Evolutionary conservation across 139 green algal genomes (phyloP), one percentile per base, ranked within the genome.

Genomic region (Chlamydomonas applanata): DNA sequence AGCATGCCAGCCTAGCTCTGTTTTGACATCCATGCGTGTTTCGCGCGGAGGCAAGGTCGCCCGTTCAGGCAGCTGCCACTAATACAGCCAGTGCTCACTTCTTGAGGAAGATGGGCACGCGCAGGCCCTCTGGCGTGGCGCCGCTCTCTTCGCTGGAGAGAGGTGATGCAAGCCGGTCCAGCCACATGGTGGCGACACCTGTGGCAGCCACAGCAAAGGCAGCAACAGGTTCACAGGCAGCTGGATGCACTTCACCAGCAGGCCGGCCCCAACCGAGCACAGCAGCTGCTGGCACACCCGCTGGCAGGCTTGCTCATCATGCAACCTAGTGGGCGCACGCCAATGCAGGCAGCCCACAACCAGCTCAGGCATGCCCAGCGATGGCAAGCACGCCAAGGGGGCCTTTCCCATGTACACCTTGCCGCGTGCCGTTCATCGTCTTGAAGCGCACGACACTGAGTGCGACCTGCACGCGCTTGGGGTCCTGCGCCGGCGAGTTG

Each of bases 141-240:
- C 34, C 52, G 27, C n/a, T 34, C 14, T 79, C 74, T 1, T 44
- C 27, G 3, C 13, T 30, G 4, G 65, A 62, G 27, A 57, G 68
- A 34, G 83, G 76, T 46, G 49, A 22, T 2, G 53, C 57, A 52
- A 90, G 59, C 14, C 79, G 68, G 30, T 95, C 83, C 63, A 98
- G 79, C 91, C 91, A 97, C 61, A 57, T 86, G 29, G 89, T 95
- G 1, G 94, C 94, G 32, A 98, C 93, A 3, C 93, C 93, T 22
- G 40, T n/a, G n/a, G n/a, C n/a, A n/a, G n/a, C n/a, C n/a, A n/a
- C n/a, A n/a, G n/a, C n/a, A n/a, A n/a, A n/a, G n/a, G n/a, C n/a
- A n/a, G n/a, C n/a, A n/a, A n/a, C n/a, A n/a, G n/a, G n/a, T n/a
- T n/a, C n/a, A n/a, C n/a, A n/a, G n/a, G n/a, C n/a, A n/a, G n/a